phyloP scores from a whole-genome alignment of 768 basidiomycete genomes.

The Pleurotus ostreatus region DNA sequence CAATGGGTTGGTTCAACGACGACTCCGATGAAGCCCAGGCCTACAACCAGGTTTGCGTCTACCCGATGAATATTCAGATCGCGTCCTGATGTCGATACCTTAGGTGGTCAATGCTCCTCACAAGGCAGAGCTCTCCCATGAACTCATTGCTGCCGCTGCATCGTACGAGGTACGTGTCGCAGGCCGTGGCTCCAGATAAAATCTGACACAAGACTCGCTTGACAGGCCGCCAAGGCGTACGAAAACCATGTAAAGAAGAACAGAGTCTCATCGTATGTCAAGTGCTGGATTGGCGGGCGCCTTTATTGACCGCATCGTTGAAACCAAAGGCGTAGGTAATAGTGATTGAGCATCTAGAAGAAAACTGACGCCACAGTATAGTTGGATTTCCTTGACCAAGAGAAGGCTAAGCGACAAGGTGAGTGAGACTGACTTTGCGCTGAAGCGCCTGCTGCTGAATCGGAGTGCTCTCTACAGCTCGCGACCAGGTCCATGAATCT shows the following conservation, averaged over 20 bases:
- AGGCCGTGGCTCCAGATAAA: not conserved
- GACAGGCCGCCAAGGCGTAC: slow-evolving; percentile 62
- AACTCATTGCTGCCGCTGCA: slow-evolving; percentile 65
- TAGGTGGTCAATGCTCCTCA: slow-evolving; percentile 49
- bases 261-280: too few relatives aligned
- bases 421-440: not conserved
- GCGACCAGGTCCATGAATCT: not conserved
- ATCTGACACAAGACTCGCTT: not conserved
- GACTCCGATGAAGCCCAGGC: slow-evolving; percentile 35
- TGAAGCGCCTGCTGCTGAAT: not conserved
- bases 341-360: slow-evolving; percentile 39
- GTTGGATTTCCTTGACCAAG: slow-evolving; percentile 26
- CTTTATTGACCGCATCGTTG: slow-evolving; percentile 49
- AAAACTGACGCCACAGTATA: slow-evolving; percentile 6
- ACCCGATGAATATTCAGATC: not conserved
- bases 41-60: slow-evolving; percentile 26
- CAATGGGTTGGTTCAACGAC: slow-evolving; percentile 39
- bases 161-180: slow-evolving; percentile 48
- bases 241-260: slow-evolving; percentile 41
- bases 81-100: slow-evolving; percentile 18
- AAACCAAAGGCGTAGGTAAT: slow-evolving; percentile 48
- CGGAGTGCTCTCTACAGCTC: not conserved
- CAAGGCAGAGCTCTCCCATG: slow-evolving; percentile 58
- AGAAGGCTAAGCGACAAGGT: slow-evolving; percentile 25
- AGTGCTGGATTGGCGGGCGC: slow-evolving; percentile 54